phyloP scores from a whole-genome alignment of 345 rosid genomes.

The Syzygium oleosum region DNA sequence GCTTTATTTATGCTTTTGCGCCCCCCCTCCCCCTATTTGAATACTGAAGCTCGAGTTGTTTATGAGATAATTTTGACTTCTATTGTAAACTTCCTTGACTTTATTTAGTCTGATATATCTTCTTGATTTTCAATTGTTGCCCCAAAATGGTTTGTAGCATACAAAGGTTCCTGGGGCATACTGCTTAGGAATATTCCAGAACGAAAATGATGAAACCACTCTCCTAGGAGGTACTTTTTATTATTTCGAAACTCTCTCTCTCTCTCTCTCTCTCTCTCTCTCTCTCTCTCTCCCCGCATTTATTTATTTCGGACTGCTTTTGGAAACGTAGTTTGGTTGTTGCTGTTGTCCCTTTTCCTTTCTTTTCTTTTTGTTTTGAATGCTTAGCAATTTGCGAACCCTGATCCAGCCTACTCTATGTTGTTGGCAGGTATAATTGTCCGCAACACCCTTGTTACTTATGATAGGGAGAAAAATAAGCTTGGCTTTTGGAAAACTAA shows the following conservation, averaged over 20 bases:
- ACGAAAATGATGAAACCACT: slow-evolving; percentile 77
- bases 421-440: slow-evolving; percentile 59
- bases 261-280: neutral
- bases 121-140: neutral
- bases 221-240: slow-evolving; percentile 65
- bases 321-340: neutral
- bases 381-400: neutral
- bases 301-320: neutral
- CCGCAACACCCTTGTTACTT: slow-evolving; percentile 81
- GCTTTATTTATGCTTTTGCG: neutral
- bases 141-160: slow-evolving; percentile 32
- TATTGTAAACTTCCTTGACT: neutral
- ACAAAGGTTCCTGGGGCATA: slow-evolving; percentile 68
- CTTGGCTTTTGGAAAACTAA: slow-evolving; percentile 99
- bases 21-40: neutral
- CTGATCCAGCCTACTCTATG: neutral
- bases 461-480: slow-evolving; percentile 82
- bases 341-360: neutral
- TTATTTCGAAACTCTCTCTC: neutral
- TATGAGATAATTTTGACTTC: neutral
- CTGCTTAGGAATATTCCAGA: slow-evolving; percentile 82
- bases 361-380: neutral
- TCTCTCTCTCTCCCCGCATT: neutral
- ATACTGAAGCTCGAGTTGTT: neutral
- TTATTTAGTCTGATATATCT: neutral